A percentile compares a stretch with the other conserved stretches of the same genome.
Conservation (phyloP, 1,284 basidiomycete species). For the Psilocybe mexicana region DNA sequence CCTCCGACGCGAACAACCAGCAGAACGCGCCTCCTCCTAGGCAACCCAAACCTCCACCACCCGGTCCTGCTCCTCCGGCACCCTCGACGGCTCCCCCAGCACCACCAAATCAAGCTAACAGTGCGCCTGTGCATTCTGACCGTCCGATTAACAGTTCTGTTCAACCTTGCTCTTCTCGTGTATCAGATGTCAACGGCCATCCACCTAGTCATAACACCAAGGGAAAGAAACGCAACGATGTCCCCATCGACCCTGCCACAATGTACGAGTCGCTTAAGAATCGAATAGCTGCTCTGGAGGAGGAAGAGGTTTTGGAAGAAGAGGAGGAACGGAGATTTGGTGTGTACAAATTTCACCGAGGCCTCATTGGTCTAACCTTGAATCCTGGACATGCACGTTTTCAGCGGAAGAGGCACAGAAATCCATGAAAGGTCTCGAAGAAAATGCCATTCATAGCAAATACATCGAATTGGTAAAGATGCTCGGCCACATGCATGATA, state of each 20-base stretch:
- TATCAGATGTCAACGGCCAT: conserved; percentile 43
- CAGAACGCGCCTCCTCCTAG: conserved; percentile 21
- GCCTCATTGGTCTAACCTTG: conserved; percentile 9
- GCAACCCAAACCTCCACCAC: conserved; percentile 25
- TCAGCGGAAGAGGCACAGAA: conserved; percentile 82
- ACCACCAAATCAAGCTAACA: conserved; percentile 22
- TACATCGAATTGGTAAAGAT: conserved; percentile 76
- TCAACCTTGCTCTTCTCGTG: conserved; percentile 8
- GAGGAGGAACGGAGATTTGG: conserved; percentile 77
- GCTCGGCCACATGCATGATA: conserved; percentile 7
- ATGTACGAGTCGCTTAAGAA: conserved; percentile 86
- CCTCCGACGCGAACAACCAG: conserved; percentile 19
- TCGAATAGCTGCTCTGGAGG: conserved; percentile 81
- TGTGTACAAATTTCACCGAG: conserved; percentile 38
- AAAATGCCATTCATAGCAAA: conserved; percentile 77
- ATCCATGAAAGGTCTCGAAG: conserved; percentile 74
- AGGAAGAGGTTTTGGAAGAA: conserved; percentile 80
- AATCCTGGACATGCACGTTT: conserved; percentile 13
- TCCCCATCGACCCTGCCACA: conserved; percentile 72
- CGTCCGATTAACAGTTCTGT: not conserved
- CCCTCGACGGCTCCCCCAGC: conserved; percentile 28
- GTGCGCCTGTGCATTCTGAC: conserved; percentile 14
- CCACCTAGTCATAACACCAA: conserved; percentile 39
- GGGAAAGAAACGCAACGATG: conserved; percentile 68
- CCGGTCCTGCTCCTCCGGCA: conserved; percentile 29